Conservation (phyloP, 495 filamentous ascomycete genomes). For the Aspergillus cristatus region DNA sequence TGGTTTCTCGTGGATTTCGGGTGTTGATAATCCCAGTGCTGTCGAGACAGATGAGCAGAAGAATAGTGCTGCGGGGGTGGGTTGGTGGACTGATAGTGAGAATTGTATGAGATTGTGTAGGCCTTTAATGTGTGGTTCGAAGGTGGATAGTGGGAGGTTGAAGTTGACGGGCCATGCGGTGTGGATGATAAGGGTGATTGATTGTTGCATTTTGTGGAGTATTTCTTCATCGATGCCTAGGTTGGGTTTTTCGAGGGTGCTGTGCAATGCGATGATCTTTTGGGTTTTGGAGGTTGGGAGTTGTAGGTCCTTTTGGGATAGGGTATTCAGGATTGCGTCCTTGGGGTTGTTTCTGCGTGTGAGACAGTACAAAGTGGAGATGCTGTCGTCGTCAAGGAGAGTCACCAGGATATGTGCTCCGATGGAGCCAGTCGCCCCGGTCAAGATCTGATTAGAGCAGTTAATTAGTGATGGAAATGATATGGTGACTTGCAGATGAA, state of each 20-base stretch:
- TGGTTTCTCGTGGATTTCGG: conserved; percentile 33
- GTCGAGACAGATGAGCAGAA: conserved; percentile 48
- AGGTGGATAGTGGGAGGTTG: conserved; percentile 32
- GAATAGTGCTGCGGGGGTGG: conserved; percentile 35
- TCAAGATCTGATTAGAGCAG: conserved; percentile 40
- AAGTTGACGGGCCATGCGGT: conserved; percentile 53
- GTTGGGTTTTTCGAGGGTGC: conserved; percentile 26
- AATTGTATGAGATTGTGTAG: conserved; percentile 45
- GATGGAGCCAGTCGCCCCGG: conserved; percentile 51
- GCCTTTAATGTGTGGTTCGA: conserved; percentile 39
- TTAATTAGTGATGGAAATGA: conserved; percentile 4
- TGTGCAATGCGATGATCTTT: conserved; percentile 33
- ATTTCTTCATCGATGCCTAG: conserved; percentile 32
- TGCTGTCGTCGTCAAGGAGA: conserved; percentile 33
- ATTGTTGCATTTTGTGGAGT: conserved; percentile 26
- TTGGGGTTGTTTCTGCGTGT: conserved; percentile 28
- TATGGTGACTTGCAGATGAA: too few relatives aligned
- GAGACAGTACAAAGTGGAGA: conserved; percentile 44
- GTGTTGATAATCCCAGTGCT: conserved; percentile 22
- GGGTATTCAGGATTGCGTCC: conserved; percentile 20
- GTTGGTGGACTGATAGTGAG: conserved; percentile 35
- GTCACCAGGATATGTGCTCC: conserved; percentile 45
- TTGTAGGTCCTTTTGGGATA: conserved; percentile 25
- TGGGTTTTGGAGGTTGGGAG: conserved; percentile 12
- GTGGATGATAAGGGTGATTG: conserved; percentile 44